Base-by-base conservation (phyloP, 2,329 filamentous ascomycete genomes). In the Epichloe baconii region DNA sequence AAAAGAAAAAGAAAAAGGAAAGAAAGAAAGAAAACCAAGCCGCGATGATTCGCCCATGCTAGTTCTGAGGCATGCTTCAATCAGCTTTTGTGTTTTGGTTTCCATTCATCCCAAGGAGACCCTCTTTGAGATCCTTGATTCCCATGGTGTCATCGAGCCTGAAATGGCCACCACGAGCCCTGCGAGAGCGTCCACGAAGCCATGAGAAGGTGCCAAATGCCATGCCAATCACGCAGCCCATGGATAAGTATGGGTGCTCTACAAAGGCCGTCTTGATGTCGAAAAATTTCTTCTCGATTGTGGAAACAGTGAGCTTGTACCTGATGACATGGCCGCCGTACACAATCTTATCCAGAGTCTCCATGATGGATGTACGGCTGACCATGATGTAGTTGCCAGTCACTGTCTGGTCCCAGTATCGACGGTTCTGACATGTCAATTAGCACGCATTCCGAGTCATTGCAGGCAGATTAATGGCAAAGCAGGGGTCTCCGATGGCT, bases 321-420 rank as follows among this genome's bases (percentile, higher is more conserved):
- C 79, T 77, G 65, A 94, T 85, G 63, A 82, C 80, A 45, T 85
- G 78, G 47, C 83, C 83, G 47, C 77, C 79, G 23, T 78, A 73
- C 10, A 85, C 79, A 54, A 88, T 77, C 63, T 86, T 85, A 60
- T 79, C 78, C 50, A 90, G 73, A 14, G 89, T 95, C 68, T 95
- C 90, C 55, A 95, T 80, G 63, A 96, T 95, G 3, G 86, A 89
- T 4, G 88, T 91, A 55, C 93, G 85, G 26, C 86, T 93, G 50
- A 90, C 85, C 59, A 90, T 83, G 63, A 98, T 97, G 55, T 85
- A 80, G 67, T 93, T 91, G 57, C 90, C 91, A 3, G 88, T 93
- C 54, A 85, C 83, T 45, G 90, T 95, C 35, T 77, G 81, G 64
- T 98, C 93, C 93, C 93, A 98, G 72, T 95, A 98, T 57, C 86